phyloP scores from a whole-genome alignment of 2,329 filamentous ascomycete species.

The Fusarium miscanthi region DNA sequence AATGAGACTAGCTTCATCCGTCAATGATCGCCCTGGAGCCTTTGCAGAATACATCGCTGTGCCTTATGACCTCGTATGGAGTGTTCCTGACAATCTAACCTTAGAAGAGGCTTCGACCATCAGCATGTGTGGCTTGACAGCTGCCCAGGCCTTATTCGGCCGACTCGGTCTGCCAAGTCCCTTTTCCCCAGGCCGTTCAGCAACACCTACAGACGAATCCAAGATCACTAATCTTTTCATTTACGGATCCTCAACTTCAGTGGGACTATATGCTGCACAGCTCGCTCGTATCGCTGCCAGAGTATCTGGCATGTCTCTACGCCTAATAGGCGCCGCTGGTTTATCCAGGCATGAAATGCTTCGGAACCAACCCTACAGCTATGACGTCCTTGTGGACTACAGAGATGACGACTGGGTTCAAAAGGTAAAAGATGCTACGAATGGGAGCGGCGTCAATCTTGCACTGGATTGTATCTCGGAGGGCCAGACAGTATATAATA shows the following conservation, averaged over 20 bases:
- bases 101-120: constrained; percentile 54
- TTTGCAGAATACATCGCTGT: constrained; percentile 56
- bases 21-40: constrained; percentile 56
- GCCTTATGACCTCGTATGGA: constrained; percentile 53
- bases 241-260: constrained; percentile 50
- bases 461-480: constrained; percentile 56
- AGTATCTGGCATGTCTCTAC: constrained; percentile 17
- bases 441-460: constrained; percentile 48
- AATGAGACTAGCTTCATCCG: constrained; percentile 46
- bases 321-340: constrained; percentile 48
- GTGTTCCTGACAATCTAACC: constrained; percentile 46
- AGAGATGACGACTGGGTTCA: constrained; percentile 49
- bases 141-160: constrained; percentile 54
- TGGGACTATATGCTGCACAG: constrained; percentile 50
- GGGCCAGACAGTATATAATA: constrained; percentile 48
- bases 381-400: constrained; percentile 55
- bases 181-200: constrained; percentile 33
- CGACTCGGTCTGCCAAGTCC: constrained; percentile 52
- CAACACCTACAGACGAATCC: too few relatives aligned
- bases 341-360: constrained; percentile 42
- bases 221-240: constrained; percentile 42
- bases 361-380: constrained; percentile 50
- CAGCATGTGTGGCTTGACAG: constrained; percentile 56
- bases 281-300: constrained; percentile 34
- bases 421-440: constrained; percentile 42